Percentiles rank a stretch among this genome's conserved stretches.
These are phyloP conservation scores for Plasmodium vinckei DNA, from an alignment of 169 alveolate genomes.

Conservation along the genomic window DNA sequence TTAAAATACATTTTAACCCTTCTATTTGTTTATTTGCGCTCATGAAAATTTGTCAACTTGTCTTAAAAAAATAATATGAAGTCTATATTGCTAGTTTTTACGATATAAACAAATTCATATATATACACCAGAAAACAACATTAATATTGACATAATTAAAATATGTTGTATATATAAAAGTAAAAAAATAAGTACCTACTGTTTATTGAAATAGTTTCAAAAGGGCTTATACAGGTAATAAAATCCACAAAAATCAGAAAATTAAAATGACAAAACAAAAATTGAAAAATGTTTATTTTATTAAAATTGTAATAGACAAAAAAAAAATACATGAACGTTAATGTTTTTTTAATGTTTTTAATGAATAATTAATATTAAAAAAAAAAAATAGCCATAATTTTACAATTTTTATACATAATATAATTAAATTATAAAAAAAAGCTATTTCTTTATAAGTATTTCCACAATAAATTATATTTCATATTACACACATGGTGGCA, in stretches of 20 bases:
- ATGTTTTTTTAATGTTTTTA: constrained; percentile 21
- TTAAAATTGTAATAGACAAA: constrained; percentile 14
- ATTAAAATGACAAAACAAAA: constrained; percentile 11
- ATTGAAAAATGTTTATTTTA: constrained; percentile 29
- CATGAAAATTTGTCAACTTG: constrained; percentile 12
- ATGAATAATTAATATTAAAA: neutral
- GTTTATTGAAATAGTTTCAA: constrained; percentile 30
- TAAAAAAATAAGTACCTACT: constrained; percentile 11
- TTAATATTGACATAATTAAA: constrained; percentile 13
- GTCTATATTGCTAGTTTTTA: neutral
- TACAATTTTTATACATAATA: neutral
- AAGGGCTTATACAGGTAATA: constrained; percentile 8
- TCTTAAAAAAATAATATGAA: constrained; percentile 14
- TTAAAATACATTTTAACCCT: constrained; percentile 21
- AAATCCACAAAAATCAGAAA: constrained; percentile 25
- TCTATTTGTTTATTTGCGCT: constrained; percentile 25
- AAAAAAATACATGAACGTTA: constrained; percentile 53
- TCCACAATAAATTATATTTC: neutral
- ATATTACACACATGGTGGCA: neutral
- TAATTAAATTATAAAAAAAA: neutral
- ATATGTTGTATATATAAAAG: constrained; percentile 3
- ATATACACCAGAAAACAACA: constrained; percentile 21
- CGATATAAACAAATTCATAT: constrained; percentile 19
- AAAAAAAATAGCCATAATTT: neutral
- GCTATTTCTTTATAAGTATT: neutral